These are phyloP conservation scores for Huntiella moniliformis DNA, from an alignment of 2,329 filamentous ascomycete species.

Conservation along the genomic window DNA sequence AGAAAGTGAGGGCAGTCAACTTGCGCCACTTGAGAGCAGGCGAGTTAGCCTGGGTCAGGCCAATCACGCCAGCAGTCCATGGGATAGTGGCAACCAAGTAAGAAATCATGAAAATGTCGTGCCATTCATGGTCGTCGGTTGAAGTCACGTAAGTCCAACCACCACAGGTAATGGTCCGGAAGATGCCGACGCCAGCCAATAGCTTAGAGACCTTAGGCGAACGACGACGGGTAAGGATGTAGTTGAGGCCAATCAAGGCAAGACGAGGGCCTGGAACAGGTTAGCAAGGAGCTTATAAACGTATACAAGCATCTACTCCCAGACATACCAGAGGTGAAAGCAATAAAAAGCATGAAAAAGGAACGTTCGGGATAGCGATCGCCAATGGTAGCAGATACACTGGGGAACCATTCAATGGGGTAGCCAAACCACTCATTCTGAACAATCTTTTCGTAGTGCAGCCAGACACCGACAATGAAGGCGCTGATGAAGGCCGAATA, in stretches of 20 bases:
- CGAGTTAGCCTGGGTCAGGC: slow-evolving; percentile 68
- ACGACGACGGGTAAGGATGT: slow-evolving; percentile 63
- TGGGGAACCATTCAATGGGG: slow-evolving; percentile 90
- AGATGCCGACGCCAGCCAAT: slow-evolving; percentile 58
- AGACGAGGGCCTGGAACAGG: slow-evolving; percentile 57
- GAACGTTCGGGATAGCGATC: slow-evolving; percentile 93
- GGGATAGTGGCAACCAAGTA: slow-evolving; percentile 88
- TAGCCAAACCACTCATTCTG: slow-evolving; percentile 93
- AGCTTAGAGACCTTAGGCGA: slow-evolving; percentile 63
- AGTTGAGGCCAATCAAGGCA: slow-evolving; percentile 78
- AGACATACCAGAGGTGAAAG: slow-evolving; percentile 68
- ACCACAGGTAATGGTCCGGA: slow-evolving; percentile 83
- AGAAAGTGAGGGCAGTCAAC: slow-evolving; percentile 65
- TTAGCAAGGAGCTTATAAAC: neutral
- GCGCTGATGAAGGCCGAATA: slow-evolving; percentile 80
- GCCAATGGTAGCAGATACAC: slow-evolving; percentile 89
- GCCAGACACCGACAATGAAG: slow-evolving; percentile 55
- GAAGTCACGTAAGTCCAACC: slow-evolving; percentile 98
- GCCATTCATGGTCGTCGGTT: slow-evolving; percentile 95
- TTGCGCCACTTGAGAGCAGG: slow-evolving; percentile 77
- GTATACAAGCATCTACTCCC: neutral
- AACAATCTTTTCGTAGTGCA: slow-evolving; percentile 95
- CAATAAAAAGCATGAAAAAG: slow-evolving; percentile 94
- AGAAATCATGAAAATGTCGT: slow-evolving; percentile 98
- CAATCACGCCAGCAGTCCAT: slow-evolving; percentile 83